These are phyloP conservation scores for Cytospora leucostoma DNA, from an alignment of 2,329 filamentous ascomycete genomes.

Conservation along the genomic window DNA sequence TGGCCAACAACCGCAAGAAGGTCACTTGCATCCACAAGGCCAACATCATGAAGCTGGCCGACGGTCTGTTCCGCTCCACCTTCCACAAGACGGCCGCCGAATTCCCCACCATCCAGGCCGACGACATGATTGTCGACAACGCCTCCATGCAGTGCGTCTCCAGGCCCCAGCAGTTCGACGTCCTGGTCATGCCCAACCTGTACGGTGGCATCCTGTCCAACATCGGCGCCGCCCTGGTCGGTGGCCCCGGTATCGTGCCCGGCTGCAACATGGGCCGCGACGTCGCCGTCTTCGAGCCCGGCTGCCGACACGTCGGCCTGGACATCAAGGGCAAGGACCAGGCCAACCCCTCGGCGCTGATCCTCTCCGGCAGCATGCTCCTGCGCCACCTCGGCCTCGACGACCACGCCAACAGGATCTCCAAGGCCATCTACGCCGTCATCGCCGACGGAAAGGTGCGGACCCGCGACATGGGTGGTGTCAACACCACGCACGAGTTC, in stretches of 20 bases:
- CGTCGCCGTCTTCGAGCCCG: conserved; percentile 97
- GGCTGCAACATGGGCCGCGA: conserved; percentile 99
- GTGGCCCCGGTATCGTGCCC: conserved; percentile 93
- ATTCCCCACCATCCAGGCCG: conserved; percentile 92
- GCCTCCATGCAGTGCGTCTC: conserved; percentile 99
- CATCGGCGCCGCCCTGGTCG: conserved; percentile 95
- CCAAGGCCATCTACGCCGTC: conserved; percentile 74
- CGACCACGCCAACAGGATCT: conserved; percentile 97
- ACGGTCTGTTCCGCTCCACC: conserved; percentile 97
- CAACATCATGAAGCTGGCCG: conserved; percentile 99
- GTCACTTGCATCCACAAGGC: conserved; percentile 99
- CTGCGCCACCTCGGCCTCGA: conserved; percentile 95
- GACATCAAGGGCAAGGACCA: conserved; percentile 99
- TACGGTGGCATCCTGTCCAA: conserved; percentile 99
- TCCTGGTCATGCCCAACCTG: conserved; percentile 99
- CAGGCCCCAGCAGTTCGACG: conserved; percentile 95
- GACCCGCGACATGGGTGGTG: conserved; percentile 95
- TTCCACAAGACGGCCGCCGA: conserved; percentile 93
- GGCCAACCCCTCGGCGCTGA: conserved; percentile 94
- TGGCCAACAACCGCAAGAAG: conserved; percentile 99
- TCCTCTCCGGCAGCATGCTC: conserved; percentile 95
- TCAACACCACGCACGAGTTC: conserved; percentile 89
- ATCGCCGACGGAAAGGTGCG: conserved; percentile 88
- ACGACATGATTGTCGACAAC: conserved; percentile 99
- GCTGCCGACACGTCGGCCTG: conserved; percentile 97